Percentiles rank a stretch among this genome's conserved stretches.
Conservation (phyloP, 169 alveolate species). For the Eimeria falciformis region DNA sequence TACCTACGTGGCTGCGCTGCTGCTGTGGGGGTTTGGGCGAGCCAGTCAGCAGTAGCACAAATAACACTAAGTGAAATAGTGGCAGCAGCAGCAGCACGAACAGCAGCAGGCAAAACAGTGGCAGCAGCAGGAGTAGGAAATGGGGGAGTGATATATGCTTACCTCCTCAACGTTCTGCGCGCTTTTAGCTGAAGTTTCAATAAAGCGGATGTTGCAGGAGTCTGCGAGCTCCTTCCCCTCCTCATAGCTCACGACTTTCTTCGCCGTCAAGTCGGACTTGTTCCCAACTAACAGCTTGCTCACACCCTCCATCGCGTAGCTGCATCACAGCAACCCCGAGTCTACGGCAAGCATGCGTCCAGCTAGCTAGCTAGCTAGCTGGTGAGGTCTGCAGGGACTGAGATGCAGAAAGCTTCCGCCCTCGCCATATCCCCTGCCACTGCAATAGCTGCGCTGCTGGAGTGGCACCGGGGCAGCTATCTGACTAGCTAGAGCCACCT, state of each 20-base stretch:
- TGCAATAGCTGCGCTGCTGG: background rate
- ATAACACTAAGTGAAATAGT: background rate
- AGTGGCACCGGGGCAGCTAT: background rate
- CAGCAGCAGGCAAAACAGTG: background rate
- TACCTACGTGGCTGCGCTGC: too few species aligned
- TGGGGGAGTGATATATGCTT: too few species aligned
- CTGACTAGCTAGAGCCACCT: background rate
- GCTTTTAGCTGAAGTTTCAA: constrained; percentile 89
- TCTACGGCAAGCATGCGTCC: too few species aligned
- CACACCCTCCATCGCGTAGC: constrained; percentile 93
- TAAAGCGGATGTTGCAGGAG: constrained; percentile 84
- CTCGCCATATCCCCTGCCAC: background rate
- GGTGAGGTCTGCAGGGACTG: background rate
- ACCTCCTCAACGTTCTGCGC: constrained; percentile 90
- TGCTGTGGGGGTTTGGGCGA: too few species aligned
- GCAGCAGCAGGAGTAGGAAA: background rate
- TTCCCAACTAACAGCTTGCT: constrained; percentile 95
- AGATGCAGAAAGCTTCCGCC: background rate
- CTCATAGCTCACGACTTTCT: constrained; percentile 82
- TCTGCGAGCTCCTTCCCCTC: constrained; percentile 87
- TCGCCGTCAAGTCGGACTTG: constrained; percentile 92
- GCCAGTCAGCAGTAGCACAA: too few species aligned
- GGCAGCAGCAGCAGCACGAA: background rate
- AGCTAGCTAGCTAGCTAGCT: background rate
- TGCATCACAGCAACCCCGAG: background rate